phyloP scores from a whole-genome alignment of 306 rosid species.

The Dryas drummondii region DNA sequence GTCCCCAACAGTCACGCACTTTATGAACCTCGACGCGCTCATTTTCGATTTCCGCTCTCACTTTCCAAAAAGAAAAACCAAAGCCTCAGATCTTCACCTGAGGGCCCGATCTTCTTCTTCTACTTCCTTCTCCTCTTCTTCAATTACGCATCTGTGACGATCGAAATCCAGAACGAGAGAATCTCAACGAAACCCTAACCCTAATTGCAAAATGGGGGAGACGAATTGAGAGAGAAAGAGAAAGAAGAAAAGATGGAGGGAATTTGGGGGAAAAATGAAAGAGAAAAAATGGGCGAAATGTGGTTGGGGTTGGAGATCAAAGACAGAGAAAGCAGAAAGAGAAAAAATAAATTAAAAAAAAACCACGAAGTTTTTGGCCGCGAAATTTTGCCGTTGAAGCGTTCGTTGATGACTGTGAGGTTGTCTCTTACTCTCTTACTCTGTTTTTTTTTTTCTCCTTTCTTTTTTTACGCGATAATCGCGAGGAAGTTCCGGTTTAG shows the following conservation, averaged over 20 bases:
- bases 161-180: slow-evolving; percentile 12
- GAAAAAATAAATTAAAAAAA: not conserved
- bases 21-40: slow-evolving; percentile 99
- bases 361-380: slow-evolving; percentile 38
- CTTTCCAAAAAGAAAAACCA: slow-evolving; percentile 27
- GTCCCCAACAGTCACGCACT: slow-evolving; percentile 97
- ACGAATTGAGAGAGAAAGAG: not conserved
- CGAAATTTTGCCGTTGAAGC: slow-evolving; percentile 90
- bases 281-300: slow-evolving; percentile 6
- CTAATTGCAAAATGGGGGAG: slow-evolving; percentile 40
- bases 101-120: slow-evolving; percentile 54
- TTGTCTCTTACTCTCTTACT: slow-evolving; percentile 4
- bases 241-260: not conserved
- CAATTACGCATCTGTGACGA: slow-evolving; percentile 50
- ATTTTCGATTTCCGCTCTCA: slow-evolving; percentile 34
- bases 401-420: slow-evolving; percentile 58
- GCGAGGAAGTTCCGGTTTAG: slow-evolving; percentile 10
- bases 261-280: slow-evolving; percentile 4
- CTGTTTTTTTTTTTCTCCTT: not conserved
- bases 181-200: slow-evolving; percentile 38
- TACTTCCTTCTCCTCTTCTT: slow-evolving; percentile 24
- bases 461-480: slow-evolving; percentile 20
- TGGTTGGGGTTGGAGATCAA: slow-evolving; percentile 17
- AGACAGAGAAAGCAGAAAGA: slow-evolving; percentile 18
- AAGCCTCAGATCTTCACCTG: slow-evolving; percentile 89